phyloP scores from a whole-genome alignment of 768 basidiomycete genomes.

The Mycena rebaudengoi region DNA sequence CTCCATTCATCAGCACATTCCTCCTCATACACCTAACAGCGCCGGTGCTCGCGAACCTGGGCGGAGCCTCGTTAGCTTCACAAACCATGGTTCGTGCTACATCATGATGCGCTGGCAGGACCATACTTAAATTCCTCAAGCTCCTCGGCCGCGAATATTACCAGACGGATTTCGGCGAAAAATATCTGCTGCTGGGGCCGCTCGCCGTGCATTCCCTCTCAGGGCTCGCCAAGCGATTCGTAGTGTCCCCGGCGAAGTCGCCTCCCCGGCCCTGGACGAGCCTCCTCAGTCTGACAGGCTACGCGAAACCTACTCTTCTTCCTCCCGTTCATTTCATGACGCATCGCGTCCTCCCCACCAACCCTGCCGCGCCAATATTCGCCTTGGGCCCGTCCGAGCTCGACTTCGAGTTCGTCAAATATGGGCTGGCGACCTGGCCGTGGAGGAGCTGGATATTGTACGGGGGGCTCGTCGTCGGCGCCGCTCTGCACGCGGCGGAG shows the following conservation, averaged over 20 bases:
- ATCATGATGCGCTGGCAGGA: background rate
- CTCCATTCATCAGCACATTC: conserved; percentile 82
- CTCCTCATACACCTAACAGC: conserved; percentile 82
- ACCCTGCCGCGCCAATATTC: conserved; percentile 56
- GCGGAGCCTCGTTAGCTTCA: conserved; percentile 73
- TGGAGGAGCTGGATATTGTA: conserved; percentile 70
- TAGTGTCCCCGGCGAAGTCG: conserved; percentile 50
- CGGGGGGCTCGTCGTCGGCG: conserved; percentile 62
- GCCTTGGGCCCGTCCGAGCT: conserved; percentile 78
- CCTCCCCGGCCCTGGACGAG: conserved; percentile 44
- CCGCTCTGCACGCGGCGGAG: conserved; percentile 68
- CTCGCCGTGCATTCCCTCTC: conserved; percentile 71
- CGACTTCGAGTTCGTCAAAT: conserved; percentile 86
- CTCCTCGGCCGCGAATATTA: conserved; percentile 88
- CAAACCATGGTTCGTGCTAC: conserved; percentile 72
- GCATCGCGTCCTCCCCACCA: conserved; percentile 68
- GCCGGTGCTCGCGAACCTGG: conserved; percentile 74
- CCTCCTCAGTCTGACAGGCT: conserved; percentile 71
- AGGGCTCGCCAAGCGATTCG: conserved; percentile 65
- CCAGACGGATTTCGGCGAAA: conserved; percentile 75
- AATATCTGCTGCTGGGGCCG: conserved; percentile 71
- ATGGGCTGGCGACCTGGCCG: conserved; percentile 70
- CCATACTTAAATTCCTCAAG: conserved; percentile 43
- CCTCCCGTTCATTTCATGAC: conserved; percentile 75
- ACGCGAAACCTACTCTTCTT: conserved; percentile 62